Base-by-base conservation (phyloP, 306 rosid genomes). In the Vicia villosa region DNA sequence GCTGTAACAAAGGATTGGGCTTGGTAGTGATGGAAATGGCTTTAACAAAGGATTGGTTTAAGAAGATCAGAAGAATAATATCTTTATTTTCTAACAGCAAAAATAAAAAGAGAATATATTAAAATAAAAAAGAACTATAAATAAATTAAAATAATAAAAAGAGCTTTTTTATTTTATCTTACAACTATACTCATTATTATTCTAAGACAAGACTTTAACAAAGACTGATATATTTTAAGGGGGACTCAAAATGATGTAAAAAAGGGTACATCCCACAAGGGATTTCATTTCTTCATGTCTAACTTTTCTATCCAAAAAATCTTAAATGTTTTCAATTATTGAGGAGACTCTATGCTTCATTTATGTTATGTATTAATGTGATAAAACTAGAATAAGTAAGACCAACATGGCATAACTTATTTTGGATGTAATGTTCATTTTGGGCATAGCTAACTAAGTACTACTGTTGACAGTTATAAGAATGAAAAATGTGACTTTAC, bases 161-260 rank as follows among this genome's bases (percentile, higher is more conserved):
- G 34, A 30, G 1, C 34, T 30, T 26, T 30, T 30, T 30, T 30
- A n/a, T 28, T 32, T 28, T 38, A 30, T 15, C 38, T 58, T 22
- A 54, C 50, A 49, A 38, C 61, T 68, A 16, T 17, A 47, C 42
- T 75, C 73, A 69, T 61, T 21, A 55, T 61, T 41, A 51, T 52
- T 70, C 40, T 68, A 51, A 58, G 70, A 70, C 60, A 62, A 66
- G 37, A 20, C 81, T 79, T 80, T 77, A 26, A 46, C 64, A 82
- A 86, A 84, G 85, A 86, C 79, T 80, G 84, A 57, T 61, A 47
- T 34, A 59, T 63, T 63, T 61, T 10, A 37, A 3, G 58, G 57
- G 68, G 82, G 74, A 64, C 66, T 74, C 49, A 40, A 52, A 52
- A 55, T 10, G 19, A 60, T 59, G 4, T 15, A 37, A 41, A 12